A percentile compares a stretch with the other conserved stretches of the same genome.
phyloP scores from a whole-genome alignment of 2,329 filamentous ascomycete genomes.

The Chrysosporium queenslandicum region DNA sequence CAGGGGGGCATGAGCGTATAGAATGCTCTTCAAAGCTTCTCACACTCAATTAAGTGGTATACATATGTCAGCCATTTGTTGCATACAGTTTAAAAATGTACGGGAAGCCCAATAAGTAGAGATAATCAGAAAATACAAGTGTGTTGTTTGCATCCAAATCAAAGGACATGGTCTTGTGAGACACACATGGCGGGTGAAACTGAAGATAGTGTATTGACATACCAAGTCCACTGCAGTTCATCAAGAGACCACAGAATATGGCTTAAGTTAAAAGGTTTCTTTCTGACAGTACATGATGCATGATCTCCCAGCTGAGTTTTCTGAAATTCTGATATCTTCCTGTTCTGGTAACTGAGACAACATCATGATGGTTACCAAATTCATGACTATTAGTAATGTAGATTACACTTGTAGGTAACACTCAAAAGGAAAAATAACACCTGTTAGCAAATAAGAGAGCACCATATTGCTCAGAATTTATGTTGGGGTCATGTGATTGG shows the following conservation, averaged over 20 bases:
- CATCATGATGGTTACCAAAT: background rate
- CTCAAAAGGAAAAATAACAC: background rate
- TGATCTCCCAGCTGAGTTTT: slow-evolving; percentile 14
- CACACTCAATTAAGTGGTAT: background rate
- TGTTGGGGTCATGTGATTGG: background rate
- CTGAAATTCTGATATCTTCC: background rate
- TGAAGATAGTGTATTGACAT: background rate
- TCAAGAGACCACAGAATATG: background rate
- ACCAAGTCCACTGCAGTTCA: background rate
- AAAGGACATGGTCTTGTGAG: too few relatives aligned
- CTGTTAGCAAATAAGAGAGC: background rate
- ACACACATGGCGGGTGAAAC: too few relatives aligned
- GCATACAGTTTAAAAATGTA: too few relatives aligned
- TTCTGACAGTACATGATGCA: slow-evolving; percentile 11
- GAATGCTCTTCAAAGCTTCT: background rate
- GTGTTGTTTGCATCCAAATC: too few relatives aligned
- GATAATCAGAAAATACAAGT: too few relatives aligned
- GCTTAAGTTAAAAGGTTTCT: background rate
- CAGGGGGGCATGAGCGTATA: background rate
- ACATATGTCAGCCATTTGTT: background rate
- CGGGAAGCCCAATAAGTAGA: too few relatives aligned
- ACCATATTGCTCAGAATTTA: background rate
- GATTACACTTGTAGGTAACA: too few relatives aligned
- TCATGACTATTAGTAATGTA: background rate
- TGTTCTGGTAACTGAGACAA: background rate